A percentile compares a stretch with the other conserved stretches of the same genome.
Conservation (phyloP, 1,284 basidiomycete species). For the Amylostereum areolatum region DNA sequence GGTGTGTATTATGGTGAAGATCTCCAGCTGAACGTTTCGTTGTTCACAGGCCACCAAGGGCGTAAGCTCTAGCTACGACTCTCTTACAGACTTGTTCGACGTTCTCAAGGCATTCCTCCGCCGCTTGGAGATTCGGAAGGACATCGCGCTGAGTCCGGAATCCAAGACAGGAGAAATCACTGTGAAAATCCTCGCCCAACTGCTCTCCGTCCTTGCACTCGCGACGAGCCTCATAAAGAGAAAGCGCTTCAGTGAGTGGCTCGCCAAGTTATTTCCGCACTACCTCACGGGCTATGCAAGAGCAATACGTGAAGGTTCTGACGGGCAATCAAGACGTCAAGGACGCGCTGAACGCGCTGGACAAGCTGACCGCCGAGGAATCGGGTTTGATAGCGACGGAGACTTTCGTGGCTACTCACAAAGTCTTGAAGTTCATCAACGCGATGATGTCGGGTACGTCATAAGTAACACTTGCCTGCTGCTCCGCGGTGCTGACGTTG, state of each 20-base stretch:
- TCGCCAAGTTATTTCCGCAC: not conserved
- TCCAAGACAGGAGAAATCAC: not conserved
- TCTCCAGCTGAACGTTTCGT: not conserved
- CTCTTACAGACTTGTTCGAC: not conserved
- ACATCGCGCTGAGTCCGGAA: not conserved
- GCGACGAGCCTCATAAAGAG: not conserved
- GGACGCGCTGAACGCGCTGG: not conserved
- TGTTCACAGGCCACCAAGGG: not conserved
- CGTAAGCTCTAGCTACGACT: not conserved
- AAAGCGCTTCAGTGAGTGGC: not conserved
- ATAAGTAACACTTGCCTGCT: too few species aligned
- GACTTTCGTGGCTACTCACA: constrained; percentile 3
- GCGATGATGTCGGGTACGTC: not conserved
- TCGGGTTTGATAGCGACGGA: not conserved
- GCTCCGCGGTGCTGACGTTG: not conserved
- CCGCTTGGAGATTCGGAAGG: not conserved
- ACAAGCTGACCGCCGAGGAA: constrained; percentile 1
- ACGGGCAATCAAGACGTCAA: not conserved
- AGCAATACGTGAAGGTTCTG: not conserved
- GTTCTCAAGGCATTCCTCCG: not conserved
- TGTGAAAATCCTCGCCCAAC: not conserved
- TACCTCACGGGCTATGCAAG: not conserved
- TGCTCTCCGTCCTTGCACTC: not conserved
- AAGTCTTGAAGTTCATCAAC: constrained; percentile 2
- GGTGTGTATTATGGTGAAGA: not conserved